phyloP scores from a whole-genome alignment of 2,329 filamentous ascomycete genomes.

The Pseudogymnoascus sp. region DNA sequence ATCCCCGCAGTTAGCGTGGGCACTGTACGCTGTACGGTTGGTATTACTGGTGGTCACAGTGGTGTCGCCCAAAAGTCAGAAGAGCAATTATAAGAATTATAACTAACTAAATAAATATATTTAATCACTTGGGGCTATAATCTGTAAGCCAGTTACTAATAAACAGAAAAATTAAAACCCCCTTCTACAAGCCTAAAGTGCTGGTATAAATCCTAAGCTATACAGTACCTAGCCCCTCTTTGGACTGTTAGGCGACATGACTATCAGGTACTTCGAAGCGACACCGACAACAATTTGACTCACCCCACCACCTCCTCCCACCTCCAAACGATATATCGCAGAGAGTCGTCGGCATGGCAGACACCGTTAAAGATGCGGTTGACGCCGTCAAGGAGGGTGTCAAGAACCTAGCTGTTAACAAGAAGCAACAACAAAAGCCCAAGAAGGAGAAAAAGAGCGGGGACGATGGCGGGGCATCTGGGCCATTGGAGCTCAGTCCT shows the following conservation, averaged over 20 bases:
- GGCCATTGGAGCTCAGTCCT: conserved; percentile 41
- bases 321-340: background rate
- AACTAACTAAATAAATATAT: background rate
- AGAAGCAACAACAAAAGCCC: conserved; percentile 33
- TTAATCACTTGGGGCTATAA: background rate
- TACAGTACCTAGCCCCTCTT: background rate
- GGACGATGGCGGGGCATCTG: conserved; percentile 30
- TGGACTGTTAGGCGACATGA: background rate
- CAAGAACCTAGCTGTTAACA: conserved; percentile 48
- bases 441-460: conserved; percentile 46
- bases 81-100: background rate
- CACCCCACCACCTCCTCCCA: conserved; percentile 1
- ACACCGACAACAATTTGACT: conserved; percentile 10
- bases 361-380: conserved; percentile 40
- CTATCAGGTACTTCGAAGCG: conserved; percentile 4
- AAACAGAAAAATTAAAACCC: background rate
- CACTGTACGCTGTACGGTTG: background rate
- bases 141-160: background rate
- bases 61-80: background rate
- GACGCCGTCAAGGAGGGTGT: conserved; percentile 46
- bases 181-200: background rate
- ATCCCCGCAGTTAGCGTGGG: conserved; percentile 6
- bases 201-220: background rate
- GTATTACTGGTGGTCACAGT: background rate
- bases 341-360: conserved; percentile 32